Base-by-base conservation (phyloP, 2,329 filamentous ascomycete species). In the Aspergillus viridinutans region DNA sequence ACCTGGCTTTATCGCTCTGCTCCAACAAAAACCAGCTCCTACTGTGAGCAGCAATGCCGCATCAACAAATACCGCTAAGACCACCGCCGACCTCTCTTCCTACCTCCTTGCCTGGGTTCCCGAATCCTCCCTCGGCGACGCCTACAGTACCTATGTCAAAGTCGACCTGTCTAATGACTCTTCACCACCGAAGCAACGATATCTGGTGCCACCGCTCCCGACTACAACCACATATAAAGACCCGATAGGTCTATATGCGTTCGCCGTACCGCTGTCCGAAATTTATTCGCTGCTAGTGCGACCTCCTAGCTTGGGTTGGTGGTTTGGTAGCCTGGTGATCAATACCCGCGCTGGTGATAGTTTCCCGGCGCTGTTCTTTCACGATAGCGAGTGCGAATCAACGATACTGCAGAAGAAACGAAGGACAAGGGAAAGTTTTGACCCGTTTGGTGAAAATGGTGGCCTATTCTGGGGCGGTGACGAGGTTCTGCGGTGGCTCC, bases 331-430 rank as follows among this genome's bases (percentile, higher is more conserved):
- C 61, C 77, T 99, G 28, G 88, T 99, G 56, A 90, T 99, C 77
- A 99, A 99, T 72, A 91, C 90, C 1, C 82, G 90, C 12, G 86
- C 89, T 0, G 95, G 95, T 3, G 92, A 97, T 71, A 94, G 90
- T 71, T 96, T 97, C 64, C 94, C 94, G 0, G 92, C 94, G 0
- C 79, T 99, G 1, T 99, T 99, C 77, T 99, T 99, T 76, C 94
- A 99, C 72, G 94, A 99, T 69, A 92, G 87, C 61, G 94, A 99
- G 77, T 99, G 94, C 69, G 90, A 96, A 75, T 95, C 90, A 53
- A 99, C 94, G 0, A 96, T 97, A 23, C 76, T 95, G 55, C 93
- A 97, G 74, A 91, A 95, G 77, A 96, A 94, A 81, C 90, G 88
- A 75, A 80, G 90, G 53, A 85, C 91, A 0, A 84, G 83, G 60